Evolutionary conservation across 352 stramenopile species (phyloP).

Genomic region (Phytophthora nicotianae): DNA sequence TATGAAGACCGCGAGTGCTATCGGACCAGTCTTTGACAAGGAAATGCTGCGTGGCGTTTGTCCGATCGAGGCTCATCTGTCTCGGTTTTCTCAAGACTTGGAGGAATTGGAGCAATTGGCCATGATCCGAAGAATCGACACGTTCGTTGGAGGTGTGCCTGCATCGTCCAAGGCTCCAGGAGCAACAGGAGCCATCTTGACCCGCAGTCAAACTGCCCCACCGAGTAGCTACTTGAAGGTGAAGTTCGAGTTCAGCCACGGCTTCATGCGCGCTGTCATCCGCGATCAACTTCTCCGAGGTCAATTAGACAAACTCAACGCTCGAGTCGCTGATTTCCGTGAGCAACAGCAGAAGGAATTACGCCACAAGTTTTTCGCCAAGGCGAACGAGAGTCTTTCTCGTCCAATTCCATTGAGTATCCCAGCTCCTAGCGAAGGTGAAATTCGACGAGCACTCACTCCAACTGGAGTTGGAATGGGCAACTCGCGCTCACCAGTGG

Average conservation of each 20-base stretch:
- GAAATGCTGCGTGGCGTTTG: slow-evolving; percentile 70
- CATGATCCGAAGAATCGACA: slow-evolving; percentile 83
- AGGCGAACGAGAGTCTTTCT: slow-evolving; percentile 66
- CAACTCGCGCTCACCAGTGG: slow-evolving; percentile 23
- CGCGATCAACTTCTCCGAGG: slow-evolving; percentile 81
- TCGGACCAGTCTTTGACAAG: slow-evolving; percentile 78
- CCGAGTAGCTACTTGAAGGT: slow-evolving; percentile 55
- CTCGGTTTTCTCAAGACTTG: slow-evolving; percentile 67
- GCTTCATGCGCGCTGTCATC: slow-evolving; percentile 87
- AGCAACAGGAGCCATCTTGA: slow-evolving; percentile 12
- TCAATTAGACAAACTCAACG: slow-evolving; percentile 82
- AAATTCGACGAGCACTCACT: slow-evolving; percentile 37
- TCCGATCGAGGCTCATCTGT: slow-evolving; percentile 76
- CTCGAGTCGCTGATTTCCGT: slow-evolving; percentile 70
- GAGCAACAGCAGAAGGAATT: slow-evolving; percentile 80
- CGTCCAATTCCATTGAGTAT: slow-evolving; percentile 44
- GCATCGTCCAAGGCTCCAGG: slow-evolving; percentile 24
- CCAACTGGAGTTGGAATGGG: slow-evolving; percentile 33
- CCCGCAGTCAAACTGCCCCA: slow-evolving; percentile 25
- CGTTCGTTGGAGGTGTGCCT: slow-evolving; percentile 72
- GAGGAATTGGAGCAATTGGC: slow-evolving; percentile 73
- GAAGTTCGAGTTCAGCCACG: slow-evolving; percentile 87
- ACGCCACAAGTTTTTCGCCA: slow-evolving; percentile 78
- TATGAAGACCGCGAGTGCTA: slow-evolving; percentile 87
- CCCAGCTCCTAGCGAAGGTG: slow-evolving; percentile 2